Evolutionary conservation across 106 monocot genomes (phyloP), one percentile per base, ranked within the genome.

Genomic region (Phalaenopsis aphrodite): DNA sequence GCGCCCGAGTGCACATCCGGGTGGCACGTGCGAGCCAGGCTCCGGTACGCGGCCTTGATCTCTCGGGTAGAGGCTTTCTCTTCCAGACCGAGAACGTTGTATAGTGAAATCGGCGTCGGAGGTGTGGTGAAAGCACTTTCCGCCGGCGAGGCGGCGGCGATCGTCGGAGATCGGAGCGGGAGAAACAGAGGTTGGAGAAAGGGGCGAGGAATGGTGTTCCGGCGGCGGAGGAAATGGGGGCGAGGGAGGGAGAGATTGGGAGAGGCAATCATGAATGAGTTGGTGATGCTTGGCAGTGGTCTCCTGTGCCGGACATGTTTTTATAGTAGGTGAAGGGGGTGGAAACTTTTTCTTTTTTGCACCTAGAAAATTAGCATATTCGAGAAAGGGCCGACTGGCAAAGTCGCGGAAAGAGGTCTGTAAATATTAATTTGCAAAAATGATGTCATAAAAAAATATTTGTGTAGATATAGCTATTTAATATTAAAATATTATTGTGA

Each of bases 11-110:
- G 52, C 83, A 11, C 87, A 80, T 92, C 92, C 2, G 88, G 91
- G 76, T 88, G 88, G 81, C 84, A 83, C 36, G 80, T 37, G 19
- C 88, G 87, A 67, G 91, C 87, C 18, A 87, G 79, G 6, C 73
- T 66, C 67, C 91, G 82, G 75, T 91, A 89, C 21, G 88, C 76
- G 5, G 76, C 11, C 48, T 49, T 76, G 76, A 76, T 76, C 9
- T 76, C 76, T 9, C 76, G 48, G 24, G 19, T 17, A 3, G 48
- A 49, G 48, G 76, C 76, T 14, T 30, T 30, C 49, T 76, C 76
- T 3, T 9, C 19, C 5, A 76, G 12, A 21, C 49, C 76, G 76
- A 76, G 76, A 4, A 76, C 76, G 24, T 76, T 30, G 76, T 76
- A 76, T 24, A 76, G 76, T 15, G 76, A 49, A 39, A 7, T 42